Conservation (phyloP, 208 protist species). For the Leishmania lainsoni region DNA sequence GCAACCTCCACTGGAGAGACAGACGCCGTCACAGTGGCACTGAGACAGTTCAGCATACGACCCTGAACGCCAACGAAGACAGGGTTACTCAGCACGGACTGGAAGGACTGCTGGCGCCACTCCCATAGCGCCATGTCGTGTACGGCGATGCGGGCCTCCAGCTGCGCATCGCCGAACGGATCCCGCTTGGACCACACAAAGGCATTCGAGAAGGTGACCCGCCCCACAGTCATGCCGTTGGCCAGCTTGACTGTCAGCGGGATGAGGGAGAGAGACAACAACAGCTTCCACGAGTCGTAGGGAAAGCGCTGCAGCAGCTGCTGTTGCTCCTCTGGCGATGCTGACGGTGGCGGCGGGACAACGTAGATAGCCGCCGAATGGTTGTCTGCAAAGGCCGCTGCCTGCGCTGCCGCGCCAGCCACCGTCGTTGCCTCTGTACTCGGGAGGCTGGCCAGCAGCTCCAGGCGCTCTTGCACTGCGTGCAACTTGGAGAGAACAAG, state of each 20-base stretch:
- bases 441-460: conserved; percentile 19
- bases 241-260: conserved; percentile 49
- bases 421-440: neutral
- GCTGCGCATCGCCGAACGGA: conserved; percentile 23
- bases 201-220: conserved; percentile 49
- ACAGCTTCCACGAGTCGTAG: conserved; percentile 50
- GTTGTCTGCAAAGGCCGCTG: neutral
- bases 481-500: conserved; percentile 15
- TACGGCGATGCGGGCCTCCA: conserved; percentile 59
- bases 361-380: conserved; percentile 2
- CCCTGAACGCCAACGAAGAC: conserved; percentile 43
- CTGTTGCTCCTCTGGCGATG: neutral
- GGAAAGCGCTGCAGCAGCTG: conserved; percentile 24
- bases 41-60: conserved; percentile 19
- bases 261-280: conserved; percentile 55
- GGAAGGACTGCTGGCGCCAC: conserved; percentile 38
- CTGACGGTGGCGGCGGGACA: conserved; percentile 13
- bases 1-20: conserved; percentile 37
- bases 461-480: conserved; percentile 21
- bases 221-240: conserved; percentile 37
- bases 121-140: conserved; percentile 56
- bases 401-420: neutral
- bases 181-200: conserved; percentile 56
- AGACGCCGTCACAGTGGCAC: conserved; percentile 31
- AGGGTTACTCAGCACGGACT: conserved; percentile 37